Conservation (phyloP, 495 filamentous ascomycete species). For the Aspergillus saccharolyticus region DNA sequence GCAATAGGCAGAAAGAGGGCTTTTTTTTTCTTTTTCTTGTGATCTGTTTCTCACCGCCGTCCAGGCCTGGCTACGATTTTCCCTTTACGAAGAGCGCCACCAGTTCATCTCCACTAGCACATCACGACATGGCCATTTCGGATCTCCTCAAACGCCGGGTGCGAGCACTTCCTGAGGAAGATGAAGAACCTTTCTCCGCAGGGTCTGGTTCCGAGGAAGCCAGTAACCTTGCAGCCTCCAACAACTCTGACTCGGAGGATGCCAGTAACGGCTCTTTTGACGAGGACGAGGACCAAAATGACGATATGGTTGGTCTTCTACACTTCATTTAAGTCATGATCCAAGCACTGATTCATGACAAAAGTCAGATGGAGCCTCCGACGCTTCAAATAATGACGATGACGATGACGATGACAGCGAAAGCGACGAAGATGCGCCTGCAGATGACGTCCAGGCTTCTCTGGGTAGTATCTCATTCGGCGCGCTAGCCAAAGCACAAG, state of each 20-base stretch:
- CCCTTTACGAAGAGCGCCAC: not conserved
- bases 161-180: constrained; percentile 51
- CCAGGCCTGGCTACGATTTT: not conserved
- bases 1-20: constrained; percentile 7
- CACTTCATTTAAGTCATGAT: no score
- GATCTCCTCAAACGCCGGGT: constrained; percentile 55
- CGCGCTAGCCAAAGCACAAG: constrained; percentile 78
- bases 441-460: constrained; percentile 38
- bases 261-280: constrained; percentile 6
- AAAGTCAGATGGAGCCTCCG: constrained; percentile 9
- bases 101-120: not conserved
- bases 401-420: constrained; percentile 19
- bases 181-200: constrained; percentile 42
- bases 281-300: constrained; percentile 18
- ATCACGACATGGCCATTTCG: constrained; percentile 38
- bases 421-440: constrained; percentile 24
- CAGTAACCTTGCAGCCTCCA: constrained; percentile 19
- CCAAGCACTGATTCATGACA: not conserved
- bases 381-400: constrained; percentile 14
- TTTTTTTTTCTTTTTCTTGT: constrained; percentile 10
- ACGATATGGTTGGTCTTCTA: not conserved
- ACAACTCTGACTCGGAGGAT: constrained; percentile 26
- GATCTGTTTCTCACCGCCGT: constrained; percentile 16
- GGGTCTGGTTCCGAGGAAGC: constrained; percentile 23
- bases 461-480: constrained; percentile 71